phyloP scores from a whole-genome alignment of 2,329 filamentous ascomycete genomes.

The Elsinoe perseae region DNA sequence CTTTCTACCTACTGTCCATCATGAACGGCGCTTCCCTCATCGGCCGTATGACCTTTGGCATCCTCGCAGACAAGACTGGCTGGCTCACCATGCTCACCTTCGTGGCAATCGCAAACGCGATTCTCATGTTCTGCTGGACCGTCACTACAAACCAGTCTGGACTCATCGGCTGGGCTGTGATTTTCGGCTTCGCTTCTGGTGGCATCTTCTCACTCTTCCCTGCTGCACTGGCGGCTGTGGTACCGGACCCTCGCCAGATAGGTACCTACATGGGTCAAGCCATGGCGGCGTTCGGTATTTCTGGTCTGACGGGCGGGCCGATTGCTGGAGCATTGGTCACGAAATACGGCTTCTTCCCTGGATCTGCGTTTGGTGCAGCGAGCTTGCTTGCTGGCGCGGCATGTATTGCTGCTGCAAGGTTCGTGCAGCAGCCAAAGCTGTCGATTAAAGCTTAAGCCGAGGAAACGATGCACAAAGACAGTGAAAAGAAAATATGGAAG shows the following conservation, averaged over 20 bases:
- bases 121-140: conserved; percentile 30
- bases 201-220: conserved; percentile 13
- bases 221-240: neutral
- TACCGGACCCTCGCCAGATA: conserved; percentile 9
- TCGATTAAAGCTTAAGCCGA: conserved; percentile 3
- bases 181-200: conserved; percentile 13
- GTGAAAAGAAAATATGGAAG: neutral
- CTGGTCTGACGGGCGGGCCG: conserved; percentile 13
- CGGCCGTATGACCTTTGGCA: conserved; percentile 46
- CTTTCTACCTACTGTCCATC: conserved; percentile 57
- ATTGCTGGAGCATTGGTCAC: conserved; percentile 15
- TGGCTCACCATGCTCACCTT: conserved; percentile 28
- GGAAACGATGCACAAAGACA: neutral
- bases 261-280: conserved; percentile 16
- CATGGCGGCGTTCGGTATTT: conserved; percentile 5
- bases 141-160: conserved; percentile 4
- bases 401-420: conserved; percentile 5
- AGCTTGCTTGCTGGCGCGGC: neutral
- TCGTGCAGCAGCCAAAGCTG: conserved; percentile 1
- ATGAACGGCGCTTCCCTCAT: conserved; percentile 54
- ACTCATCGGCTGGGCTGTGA: conserved; percentile 12
- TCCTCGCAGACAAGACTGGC: conserved; percentile 49
- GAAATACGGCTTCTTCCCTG: conserved; percentile 11
- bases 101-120: conserved; percentile 34
- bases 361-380: neutral